Conservation (phyloP, 495 filamentous ascomycete genomes). For the Viridothelium virens region DNA sequence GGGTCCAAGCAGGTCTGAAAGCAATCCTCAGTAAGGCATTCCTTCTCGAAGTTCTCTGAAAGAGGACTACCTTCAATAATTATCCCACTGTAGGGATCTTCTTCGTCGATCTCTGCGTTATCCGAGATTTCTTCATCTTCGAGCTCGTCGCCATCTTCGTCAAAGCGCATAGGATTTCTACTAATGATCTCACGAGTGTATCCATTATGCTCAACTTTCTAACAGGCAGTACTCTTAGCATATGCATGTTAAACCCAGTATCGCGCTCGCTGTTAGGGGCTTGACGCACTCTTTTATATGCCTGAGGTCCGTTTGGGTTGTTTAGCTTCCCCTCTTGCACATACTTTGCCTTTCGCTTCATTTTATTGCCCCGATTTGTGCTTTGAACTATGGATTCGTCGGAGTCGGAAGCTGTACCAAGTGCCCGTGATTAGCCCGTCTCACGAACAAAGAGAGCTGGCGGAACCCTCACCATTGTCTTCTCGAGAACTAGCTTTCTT, state of each 20-base stretch:
- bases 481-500: constrained; percentile 51
- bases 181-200: constrained; percentile 76
- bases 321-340: constrained; percentile 70
- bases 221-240: constrained; percentile 16
- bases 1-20: constrained; percentile 72
- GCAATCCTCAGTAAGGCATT: constrained; percentile 17
- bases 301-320: constrained; percentile 57
- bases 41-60: constrained; percentile 6
- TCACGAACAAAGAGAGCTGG: constrained; percentile 17
- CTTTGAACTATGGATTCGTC: constrained; percentile 72
- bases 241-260: background rate
- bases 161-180: constrained; percentile 63
- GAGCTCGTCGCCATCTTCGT: constrained; percentile 80
- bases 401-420: constrained; percentile 64
- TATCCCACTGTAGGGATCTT: constrained; percentile 75
- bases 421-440: constrained; percentile 16
- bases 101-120: constrained; percentile 63
- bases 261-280: background rate
- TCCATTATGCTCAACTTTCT: constrained; percentile 80
- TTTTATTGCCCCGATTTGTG: constrained; percentile 87
- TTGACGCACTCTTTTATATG: constrained; percentile 73
- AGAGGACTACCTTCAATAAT: constrained; percentile 62
- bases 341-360: constrained; percentile 73
- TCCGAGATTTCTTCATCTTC: constrained; percentile 60
- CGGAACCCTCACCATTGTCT: constrained; percentile 29